Evolutionary conservation across 2,329 filamentous ascomycete genomes (phyloP).

Genomic region (Penicillium italicum): DNA sequence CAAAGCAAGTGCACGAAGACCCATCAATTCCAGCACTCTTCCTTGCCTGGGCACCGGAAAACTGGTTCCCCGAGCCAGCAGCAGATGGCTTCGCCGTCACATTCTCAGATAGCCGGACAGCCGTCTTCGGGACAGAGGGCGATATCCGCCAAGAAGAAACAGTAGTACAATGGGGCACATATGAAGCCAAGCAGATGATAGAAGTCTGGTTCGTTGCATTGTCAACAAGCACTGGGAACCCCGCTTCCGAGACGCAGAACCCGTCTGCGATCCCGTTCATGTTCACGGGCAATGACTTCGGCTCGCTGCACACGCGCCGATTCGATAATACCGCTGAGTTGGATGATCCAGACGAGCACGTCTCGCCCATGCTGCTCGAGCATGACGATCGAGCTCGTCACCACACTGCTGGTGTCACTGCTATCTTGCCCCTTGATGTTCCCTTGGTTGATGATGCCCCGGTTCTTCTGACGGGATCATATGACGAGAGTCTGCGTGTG

Average conservation of each 20-base stretch:
- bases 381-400: conserved; percentile 51
- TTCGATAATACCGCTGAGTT: conserved; percentile 23
- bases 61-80: conserved; percentile 22
- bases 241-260: background rate
- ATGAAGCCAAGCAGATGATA: conserved; percentile 32
- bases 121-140: conserved; percentile 50
- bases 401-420: conserved; percentile 81
- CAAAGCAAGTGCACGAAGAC: conserved; percentile 52
- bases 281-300: conserved; percentile 42
- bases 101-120: conserved; percentile 64
- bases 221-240: conserved; percentile 15
- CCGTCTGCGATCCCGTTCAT: conserved; percentile 23
- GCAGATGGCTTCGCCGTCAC: conserved; percentile 62
- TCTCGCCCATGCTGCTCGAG: conserved; percentile 20
- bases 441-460: conserved; percentile 44
- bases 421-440: conserved; percentile 67
- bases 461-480: conserved; percentile 79
- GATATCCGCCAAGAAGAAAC: conserved; percentile 11
- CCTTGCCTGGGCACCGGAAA: conserved; percentile 66
- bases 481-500: conserved; percentile 78
- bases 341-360: conserved; percentile 13
- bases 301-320: conserved; percentile 32
- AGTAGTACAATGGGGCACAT: conserved; percentile 25
- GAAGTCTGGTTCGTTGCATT: conserved; percentile 43
- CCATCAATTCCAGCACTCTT: conserved; percentile 63